Conservation (phyloP, 805 yeast species). For the Starmerella powellii region DNA sequence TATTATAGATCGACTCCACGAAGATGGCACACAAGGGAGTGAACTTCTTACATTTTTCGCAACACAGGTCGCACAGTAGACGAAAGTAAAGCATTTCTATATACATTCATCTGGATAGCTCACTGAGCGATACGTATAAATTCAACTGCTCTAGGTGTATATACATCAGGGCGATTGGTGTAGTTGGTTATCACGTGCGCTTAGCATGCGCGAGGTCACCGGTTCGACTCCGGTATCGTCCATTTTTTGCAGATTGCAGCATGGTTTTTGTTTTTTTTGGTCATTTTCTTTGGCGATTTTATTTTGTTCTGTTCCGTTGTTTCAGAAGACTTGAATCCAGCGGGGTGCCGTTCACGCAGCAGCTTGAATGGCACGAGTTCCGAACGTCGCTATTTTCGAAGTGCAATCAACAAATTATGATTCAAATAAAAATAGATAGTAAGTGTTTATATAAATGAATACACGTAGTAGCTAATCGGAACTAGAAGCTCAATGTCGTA, state of each 20-base stretch:
- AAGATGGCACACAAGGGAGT: conserved; percentile 24
- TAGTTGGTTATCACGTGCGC: conserved; percentile 25
- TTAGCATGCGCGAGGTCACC: conserved; percentile 25
- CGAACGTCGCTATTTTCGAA: no score
- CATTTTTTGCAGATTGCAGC: conserved; percentile 9
- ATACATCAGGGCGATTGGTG: conserved; percentile 19
- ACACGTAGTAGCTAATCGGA: no score
- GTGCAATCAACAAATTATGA: not conserved
- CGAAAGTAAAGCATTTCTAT: no score
- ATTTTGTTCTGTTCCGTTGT: not conserved
- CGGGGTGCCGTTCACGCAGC: no score
- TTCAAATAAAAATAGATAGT: not conserved
- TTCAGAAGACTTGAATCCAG: no score
- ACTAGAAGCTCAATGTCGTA: no score
- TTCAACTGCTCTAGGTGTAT: no score
- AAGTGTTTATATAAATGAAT: not conserved
- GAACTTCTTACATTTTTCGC: conserved; percentile 22
- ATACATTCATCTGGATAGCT: not conserved
- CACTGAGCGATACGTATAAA: no score
- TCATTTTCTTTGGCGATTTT: not conserved
- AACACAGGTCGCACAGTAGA: not conserved
- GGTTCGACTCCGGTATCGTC: conserved; percentile 25
- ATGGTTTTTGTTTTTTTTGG: not conserved
- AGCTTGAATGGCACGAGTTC: no score
- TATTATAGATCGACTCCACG: conserved; percentile 52